Base-by-base conservation (phyloP, 2,329 filamentous ascomycete genomes). In the Chrysosporium keratinophilum region DNA sequence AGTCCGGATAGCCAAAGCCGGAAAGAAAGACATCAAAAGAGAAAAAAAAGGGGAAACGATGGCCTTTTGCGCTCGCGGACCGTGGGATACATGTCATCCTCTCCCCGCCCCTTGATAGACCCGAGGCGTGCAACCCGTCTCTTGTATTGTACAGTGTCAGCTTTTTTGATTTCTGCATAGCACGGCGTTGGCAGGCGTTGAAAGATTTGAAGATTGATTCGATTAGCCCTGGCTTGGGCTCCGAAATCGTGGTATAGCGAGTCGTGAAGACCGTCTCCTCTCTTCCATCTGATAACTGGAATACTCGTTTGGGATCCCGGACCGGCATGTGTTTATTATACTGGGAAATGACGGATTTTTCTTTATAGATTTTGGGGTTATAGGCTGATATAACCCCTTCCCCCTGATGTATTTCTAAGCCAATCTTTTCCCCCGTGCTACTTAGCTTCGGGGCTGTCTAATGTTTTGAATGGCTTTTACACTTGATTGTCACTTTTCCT, bases 111-210 rank as follows among this genome's bases (percentile, higher is more conserved):
- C 10, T 9, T 49, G 19, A 39, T 49, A 40, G 33, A 41, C 3
- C 23, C 35, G 34, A 41, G 15, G 14, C 28, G 4, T 5, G 7
- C 10, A 19, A 12, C 28, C 23, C 15, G 11, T n/a, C 5, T 12
- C 5, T 19, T 46, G 33, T 46, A 40, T 19, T 46, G 33, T 46
- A 40, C 41, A 46, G 19, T 41, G 9, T 34, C 23, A 6, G 28
- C 19, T 28, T 41, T 28, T 9, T 37, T 17, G 17, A 2, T 54
- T 54, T 43, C 12, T 35, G 51, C 51, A 54, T 54, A 54, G 51
- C 51, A 54, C 39, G 51, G 51, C 51, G 51, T 49, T 54, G 51
- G 51, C 20, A 23, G 44, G 28, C 35, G 31, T 37, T 44, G 23
- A 28, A 28, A 28, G 23, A 28, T 28, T 41, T 28, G 15, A 31